Base-by-base conservation (phyloP, 139 green algal genomes). In the Limnomonas spitsbergensis region DNA sequence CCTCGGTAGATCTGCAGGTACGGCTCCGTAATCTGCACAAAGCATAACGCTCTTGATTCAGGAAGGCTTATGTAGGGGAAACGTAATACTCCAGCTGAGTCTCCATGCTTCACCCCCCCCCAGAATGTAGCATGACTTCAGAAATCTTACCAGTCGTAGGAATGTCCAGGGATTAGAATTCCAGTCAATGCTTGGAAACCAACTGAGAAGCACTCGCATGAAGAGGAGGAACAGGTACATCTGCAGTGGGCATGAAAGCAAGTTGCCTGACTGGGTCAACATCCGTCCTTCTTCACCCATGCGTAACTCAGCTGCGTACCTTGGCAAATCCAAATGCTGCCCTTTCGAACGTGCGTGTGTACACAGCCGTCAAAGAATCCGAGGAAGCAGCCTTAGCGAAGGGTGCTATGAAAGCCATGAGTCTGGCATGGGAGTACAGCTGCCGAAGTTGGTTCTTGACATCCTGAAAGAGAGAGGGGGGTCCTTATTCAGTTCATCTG, bases 121-220 rank as follows among this genome's bases (percentile, higher is more conserved):
- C n/a, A n/a, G n/a, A n/a, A n/a, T n/a, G n/a, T n/a, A n/a, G n/a
- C n/a, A n/a, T n/a, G n/a, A n/a, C n/a, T n/a, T n/a, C n/a, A n/a
- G n/a, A 14, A 61, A 14, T 4, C 86, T 71, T 75, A 96, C 92
- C 87, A 97, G 91, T 7, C 92, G 82, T 36, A 98, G 85, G 67
- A 95, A 94, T 31, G 94, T 88, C 92, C 93, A 98, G 1, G 95
- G 95, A 81, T 98, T 91, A 32, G 87, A 77, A 66, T 97, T 93
- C 95, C 95, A 98, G 86, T 96, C 92, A 76, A 98, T 94, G 69
- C 89, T 92, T 4, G 95, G 95, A 88, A 98, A 98, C 95, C 95
- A 98, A 54, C 87, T 92, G 61, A 98, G 88, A 79, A 98, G 91
- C 75, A 98, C 95, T 38, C 95, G 89, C 71, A 97, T 83, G 82